Conservation (phyloP, 192 early-diverging fungal species). For the Coemansia sp. region DNA sequence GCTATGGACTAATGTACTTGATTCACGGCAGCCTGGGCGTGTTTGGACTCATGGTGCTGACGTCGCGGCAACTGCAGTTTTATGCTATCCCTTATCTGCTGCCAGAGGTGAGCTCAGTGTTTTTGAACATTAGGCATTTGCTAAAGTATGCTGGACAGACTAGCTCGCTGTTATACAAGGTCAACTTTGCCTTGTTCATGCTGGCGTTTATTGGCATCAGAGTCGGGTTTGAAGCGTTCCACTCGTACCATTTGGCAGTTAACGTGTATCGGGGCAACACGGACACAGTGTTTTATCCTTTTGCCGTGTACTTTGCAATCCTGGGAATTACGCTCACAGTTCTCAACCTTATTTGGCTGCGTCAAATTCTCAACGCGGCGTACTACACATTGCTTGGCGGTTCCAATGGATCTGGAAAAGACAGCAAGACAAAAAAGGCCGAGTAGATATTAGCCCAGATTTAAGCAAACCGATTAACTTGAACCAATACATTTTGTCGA, state of each 20-base stretch:
- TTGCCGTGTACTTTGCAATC: slow-evolving; percentile 30
- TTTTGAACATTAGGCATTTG: slow-evolving; percentile 36
- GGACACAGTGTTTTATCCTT: slow-evolving; percentile 25
- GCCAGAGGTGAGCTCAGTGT: slow-evolving; percentile 42
- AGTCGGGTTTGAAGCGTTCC: slow-evolving; percentile 34
- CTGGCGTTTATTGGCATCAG: slow-evolving; percentile 22
- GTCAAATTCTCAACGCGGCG: slow-evolving; percentile 28
- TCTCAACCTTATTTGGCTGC: slow-evolving; percentile 43
- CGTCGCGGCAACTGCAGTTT: slow-evolving; percentile 41
- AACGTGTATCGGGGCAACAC: slow-evolving; percentile 5
- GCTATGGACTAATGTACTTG: slow-evolving; percentile 34
- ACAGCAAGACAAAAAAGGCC: not conserved
- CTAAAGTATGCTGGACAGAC: slow-evolving; percentile 17
- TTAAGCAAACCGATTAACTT: too few species aligned
- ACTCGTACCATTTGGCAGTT: slow-evolving; percentile 11
- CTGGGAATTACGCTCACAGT: slow-evolving; percentile 31
- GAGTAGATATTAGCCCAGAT: too few species aligned
- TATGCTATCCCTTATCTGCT: slow-evolving; percentile 41
- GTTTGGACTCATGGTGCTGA: slow-evolving; percentile 27
- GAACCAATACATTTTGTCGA: too few species aligned
- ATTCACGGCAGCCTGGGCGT: slow-evolving; percentile 34
- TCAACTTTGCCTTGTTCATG: slow-evolving; percentile 31
- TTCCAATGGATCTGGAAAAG: not conserved
- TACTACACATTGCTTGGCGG: slow-evolving; percentile 21
- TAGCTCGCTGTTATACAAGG: slow-evolving; percentile 23